These are phyloP conservation scores for Yarrowia divulgata DNA, from an alignment of 805 yeast genomes.

Conservation along the genomic window DNA sequence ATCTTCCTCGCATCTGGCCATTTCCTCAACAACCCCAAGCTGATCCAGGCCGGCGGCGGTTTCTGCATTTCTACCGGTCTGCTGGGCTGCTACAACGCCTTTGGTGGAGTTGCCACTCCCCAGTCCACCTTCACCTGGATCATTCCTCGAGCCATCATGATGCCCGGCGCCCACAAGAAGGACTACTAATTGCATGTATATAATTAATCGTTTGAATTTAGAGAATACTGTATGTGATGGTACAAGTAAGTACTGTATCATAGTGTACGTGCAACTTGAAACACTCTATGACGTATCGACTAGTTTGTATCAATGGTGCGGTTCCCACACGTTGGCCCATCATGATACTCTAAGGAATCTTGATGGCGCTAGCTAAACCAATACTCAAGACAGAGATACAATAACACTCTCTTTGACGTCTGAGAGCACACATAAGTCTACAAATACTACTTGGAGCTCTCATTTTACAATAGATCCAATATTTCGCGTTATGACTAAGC, in stretches of 20 bases:
- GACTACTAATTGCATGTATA: conserved; percentile 31
- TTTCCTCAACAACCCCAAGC: conserved; percentile 53
- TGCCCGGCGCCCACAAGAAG: conserved; percentile 37
- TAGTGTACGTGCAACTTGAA: too few species aligned
- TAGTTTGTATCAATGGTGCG: too few species aligned
- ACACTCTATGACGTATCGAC: too few species aligned
- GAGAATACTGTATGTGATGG: too few species aligned
- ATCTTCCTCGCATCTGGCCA: conserved; percentile 61
- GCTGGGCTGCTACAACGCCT: conserved; percentile 65
- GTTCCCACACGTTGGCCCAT: too few species aligned
- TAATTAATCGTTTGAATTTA: not conserved
- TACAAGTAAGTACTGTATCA: not conserved
- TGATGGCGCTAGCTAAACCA: too few species aligned
- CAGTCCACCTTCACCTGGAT: conserved; percentile 53
- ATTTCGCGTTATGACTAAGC: not conserved
- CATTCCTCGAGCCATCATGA: conserved; percentile 32
- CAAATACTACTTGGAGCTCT: too few species aligned
- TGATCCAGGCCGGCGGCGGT: conserved; percentile 65
- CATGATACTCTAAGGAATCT: too few species aligned
- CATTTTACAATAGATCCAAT: too few species aligned
- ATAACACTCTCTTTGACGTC: too few species aligned
- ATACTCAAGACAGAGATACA: too few species aligned
- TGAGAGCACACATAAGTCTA: too few species aligned
- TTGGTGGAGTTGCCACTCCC: conserved; percentile 63
- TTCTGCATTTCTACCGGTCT: conserved; percentile 63